phyloP scores from a whole-genome alignment of 2,329 filamentous ascomycete species.

The Phialophora expanda region DNA sequence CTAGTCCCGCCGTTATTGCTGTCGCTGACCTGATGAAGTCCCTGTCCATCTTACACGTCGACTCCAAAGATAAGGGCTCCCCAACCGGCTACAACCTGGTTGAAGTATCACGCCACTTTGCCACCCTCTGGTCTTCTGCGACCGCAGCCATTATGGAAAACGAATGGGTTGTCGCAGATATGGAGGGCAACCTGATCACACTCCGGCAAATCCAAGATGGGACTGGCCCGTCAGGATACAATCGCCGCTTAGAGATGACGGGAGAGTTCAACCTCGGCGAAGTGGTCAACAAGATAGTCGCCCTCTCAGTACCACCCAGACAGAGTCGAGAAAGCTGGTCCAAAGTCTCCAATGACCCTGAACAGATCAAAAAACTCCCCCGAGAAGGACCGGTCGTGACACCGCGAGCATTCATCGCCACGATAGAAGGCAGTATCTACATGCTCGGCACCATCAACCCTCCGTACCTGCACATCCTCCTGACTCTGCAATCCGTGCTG shows the following conservation, averaged over 20 bases:
- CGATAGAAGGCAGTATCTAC: conserved; percentile 90
- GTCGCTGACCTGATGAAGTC: conserved; percentile 96
- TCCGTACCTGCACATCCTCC: conserved; percentile 75
- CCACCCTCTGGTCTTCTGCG: conserved; percentile 81
- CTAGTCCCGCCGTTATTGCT: conserved; percentile 68
- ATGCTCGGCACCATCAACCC: conserved; percentile 78
- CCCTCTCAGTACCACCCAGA: conserved; percentile 60
- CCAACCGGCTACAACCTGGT: conserved; percentile 53
- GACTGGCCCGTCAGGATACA: conserved; percentile 70
- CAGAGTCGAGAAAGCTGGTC: conserved; percentile 6
- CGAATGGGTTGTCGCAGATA: conserved; percentile 81
- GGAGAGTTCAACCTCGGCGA: conserved; percentile 87
- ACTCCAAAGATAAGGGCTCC: conserved; percentile 37
- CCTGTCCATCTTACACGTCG: conserved; percentile 76
- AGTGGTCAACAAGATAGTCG: conserved; percentile 86
- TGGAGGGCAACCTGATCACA: conserved; percentile 84
- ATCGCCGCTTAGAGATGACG: conserved; percentile 70
- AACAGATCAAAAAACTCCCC: conserved; percentile 11
- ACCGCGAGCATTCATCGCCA: conserved; percentile 85
- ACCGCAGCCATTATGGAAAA: conserved; percentile 73
- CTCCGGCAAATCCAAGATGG: conserved; percentile 55
- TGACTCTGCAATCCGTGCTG: conserved; percentile 77
- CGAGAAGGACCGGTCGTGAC: conserved; percentile 66
- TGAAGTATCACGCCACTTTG: conserved; percentile 79
- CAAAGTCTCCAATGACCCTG: background rate